Evolutionary conservation across 108 stramenopile genomes (phyloP), one percentile per base, ranked within the genome.

Genomic region (Conticribra guillardii): DNA sequence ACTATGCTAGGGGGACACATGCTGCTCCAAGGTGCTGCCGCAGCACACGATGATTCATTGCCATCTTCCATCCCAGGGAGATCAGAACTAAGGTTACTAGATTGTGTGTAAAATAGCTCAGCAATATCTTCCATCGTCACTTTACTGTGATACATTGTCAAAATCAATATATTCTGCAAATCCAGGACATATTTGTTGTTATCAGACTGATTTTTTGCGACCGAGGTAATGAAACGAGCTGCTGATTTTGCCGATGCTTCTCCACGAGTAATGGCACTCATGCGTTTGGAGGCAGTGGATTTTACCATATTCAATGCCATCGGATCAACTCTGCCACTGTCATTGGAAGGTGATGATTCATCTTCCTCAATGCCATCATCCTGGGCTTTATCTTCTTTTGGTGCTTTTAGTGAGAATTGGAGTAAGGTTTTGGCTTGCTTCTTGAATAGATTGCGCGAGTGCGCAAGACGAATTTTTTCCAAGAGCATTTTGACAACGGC

Each of bases 1-100:
- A 82, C 46, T n/a, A 67, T 60, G 34, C 54, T 64, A 14, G 89
- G 85, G 4, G 87, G 87, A 75, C 87, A 91, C 52, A 75, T 56
- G 4, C 22, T 37, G n/a, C 56, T 61, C 83, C 71, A 84, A 9
- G 75, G 67, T 7, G 85, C 64, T 0, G 70, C 58, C 31, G 70
- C 82, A 18, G 55, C 27, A 28, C 62, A 69, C 30, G 73, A 54
- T 26, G 29, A 32, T 30, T 28, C 50, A 19, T 41, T 29, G 18
- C 9, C 52, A 64, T 49, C 60, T 22, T 50, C 60, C 19, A 71
- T 63, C n/a, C n/a, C n/a, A n/a, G n/a, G n/a, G 16, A 58, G 44
- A 16, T 71, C 68, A n/a, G 41, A 18, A 15, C 48, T 55, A 15
- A 76, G 57, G n/a, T 18, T 29, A 17, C 29, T 47, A 23, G 54